Evolutionary conservation across 1,139 yeast species (phyloP).

Genomic region (Diutina rugosa): DNA sequence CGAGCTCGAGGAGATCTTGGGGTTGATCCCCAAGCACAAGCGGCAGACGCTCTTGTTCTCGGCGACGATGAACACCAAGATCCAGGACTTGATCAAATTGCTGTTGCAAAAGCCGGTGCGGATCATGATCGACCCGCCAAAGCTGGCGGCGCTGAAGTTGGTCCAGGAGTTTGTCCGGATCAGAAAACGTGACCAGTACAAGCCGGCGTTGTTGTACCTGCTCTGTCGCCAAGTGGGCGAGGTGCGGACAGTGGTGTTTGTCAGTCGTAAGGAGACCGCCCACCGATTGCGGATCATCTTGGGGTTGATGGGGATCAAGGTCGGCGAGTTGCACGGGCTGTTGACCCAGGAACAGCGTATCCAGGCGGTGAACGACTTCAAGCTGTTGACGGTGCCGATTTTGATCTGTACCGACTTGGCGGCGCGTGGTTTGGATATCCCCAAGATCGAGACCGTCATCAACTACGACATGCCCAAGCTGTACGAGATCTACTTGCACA

Average conservation of each 20-base stretch:
- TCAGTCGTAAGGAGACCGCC: constrained; percentile 81
- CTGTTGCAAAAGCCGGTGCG: constrained; percentile 84
- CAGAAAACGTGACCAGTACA: constrained; percentile 73
- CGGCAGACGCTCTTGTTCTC: constrained; percentile 91
- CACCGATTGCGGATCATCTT: constrained; percentile 75
- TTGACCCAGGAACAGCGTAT: constrained; percentile 92
- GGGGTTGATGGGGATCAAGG: constrained; percentile 77
- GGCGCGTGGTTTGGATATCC: constrained; percentile 98
- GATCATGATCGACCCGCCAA: constrained; percentile 94
- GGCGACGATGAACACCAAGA: constrained; percentile 94
- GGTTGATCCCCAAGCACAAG: constrained; percentile 68
- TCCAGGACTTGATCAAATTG: constrained; percentile 75
- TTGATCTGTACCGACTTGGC: constrained; percentile 95
- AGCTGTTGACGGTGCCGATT: constrained; percentile 70
- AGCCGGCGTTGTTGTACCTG: constrained; percentile 71
- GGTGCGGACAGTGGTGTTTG: constrained; percentile 76
- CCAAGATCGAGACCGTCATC: constrained; percentile 87
- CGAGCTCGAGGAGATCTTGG: constrained; percentile 81
- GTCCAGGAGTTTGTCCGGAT: constrained; percentile 90
- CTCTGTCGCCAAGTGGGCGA: constrained; percentile 57
- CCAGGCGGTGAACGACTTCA: constrained; percentile 69
- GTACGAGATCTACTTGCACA: constrained; percentile 81
- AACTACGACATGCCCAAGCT: constrained; percentile 94
- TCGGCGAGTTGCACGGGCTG: constrained; percentile 90
- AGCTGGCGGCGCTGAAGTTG: constrained; percentile 77